Evolutionary conservation across 306 rosid species (phyloP), one percentile per base, ranked within the genome.

Genomic region (Pueraria montana): DNA sequence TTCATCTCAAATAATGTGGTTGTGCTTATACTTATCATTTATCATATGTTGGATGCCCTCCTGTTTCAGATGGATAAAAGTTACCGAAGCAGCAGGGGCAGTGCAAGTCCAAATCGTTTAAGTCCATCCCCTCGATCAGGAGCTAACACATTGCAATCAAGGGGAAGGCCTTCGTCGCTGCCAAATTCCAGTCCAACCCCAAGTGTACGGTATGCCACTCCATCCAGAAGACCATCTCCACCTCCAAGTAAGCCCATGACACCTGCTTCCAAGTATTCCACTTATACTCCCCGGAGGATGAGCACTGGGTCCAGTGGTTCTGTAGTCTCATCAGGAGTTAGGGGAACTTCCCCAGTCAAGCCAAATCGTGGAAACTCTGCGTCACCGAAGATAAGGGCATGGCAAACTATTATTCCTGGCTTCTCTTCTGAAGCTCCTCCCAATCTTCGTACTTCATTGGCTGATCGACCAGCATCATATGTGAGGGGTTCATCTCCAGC

Each of bases 401-500:
- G 98, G 98, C 97, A 94, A 87, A 82, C 94, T 38, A 92, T 89
- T 86, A 94, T 94, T 86, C 94, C 95, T 9, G 98, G 97, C 61
- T 90, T 94, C 85, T 87, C 97, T 82, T 82, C 95, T 55, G 94
- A 94, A 52, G 88, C 89, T 74, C 98, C 98, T 80, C 97, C 98
- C n/a, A 94, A 94, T 83, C 98, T 94, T 16, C 92, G 95, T 9
- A 92, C 97, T 72, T 94, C 98, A 73, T 86, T 92, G 82, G 92
- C 92, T 73, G 97, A 94, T 83, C 89, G 94, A 43, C 98, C 98
- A 32, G 93, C 93, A 76, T 86, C 91, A 6, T 94, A 94, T 81
- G 97, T 92, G 68, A 89, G 98, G 83, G 97, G 97, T 38, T 94
- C 97, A 62, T 94, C 98, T 36, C 98, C 98, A 36, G 97, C 92